These are phyloP conservation scores for Termitomyces sp. DNA, from an alignment of 768 basidiomycete genomes.

Conservation along the genomic window DNA sequence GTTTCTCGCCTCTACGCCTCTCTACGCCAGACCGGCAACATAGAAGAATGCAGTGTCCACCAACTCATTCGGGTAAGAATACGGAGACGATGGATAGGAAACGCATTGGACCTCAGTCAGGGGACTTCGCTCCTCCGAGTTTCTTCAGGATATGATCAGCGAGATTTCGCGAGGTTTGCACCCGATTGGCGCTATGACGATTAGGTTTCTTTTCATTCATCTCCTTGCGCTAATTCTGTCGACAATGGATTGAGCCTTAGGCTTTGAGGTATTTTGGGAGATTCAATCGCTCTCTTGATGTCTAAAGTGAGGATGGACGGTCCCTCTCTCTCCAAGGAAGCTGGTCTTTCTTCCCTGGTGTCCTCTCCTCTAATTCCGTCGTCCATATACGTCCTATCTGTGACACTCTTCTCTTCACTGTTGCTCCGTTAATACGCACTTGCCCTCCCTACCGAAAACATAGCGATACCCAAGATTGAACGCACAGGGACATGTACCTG, in stretches of 20 bases:
- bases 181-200: too few species aligned
- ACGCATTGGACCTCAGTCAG: not conserved
- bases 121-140: not conserved
- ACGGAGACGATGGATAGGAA: not conserved
- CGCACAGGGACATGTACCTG: too few species aligned
- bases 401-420: not conserved
- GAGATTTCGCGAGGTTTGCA: too few species aligned
- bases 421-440: not conserved
- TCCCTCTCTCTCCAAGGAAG: not conserved
- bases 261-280: not conserved
- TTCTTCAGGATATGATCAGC: too few species aligned
- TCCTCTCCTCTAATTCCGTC: not conserved
- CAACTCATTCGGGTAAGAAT: not conserved
- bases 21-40: not conserved
- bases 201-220: not conserved
- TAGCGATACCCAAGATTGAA: not conserved
- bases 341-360: not conserved
- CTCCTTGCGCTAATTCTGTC: not conserved
- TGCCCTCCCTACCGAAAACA: not conserved
- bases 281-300: not conserved
- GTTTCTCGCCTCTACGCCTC: not conserved
- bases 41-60: not conserved
- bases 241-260: not conserved
- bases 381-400: not conserved
- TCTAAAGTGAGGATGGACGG: not conserved